Percentiles rank a stretch among this genome's conserved stretches.
These are phyloP conservation scores for Brassica hybrid DNA, from an alignment of 441 rosid genomes.

Conservation along the genomic window DNA sequence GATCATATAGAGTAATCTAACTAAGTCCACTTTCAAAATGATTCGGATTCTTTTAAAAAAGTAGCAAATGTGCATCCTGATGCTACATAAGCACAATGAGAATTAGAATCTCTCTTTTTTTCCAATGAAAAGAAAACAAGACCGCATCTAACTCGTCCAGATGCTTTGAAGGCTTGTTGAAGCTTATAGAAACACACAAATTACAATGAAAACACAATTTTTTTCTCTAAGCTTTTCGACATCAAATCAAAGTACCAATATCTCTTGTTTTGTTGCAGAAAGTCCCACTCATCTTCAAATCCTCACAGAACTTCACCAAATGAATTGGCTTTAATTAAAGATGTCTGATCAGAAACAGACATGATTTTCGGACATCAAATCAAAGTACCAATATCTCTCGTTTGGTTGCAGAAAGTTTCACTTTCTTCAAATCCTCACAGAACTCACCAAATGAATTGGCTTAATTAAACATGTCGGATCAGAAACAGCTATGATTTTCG, in stretches of 20 bases:
- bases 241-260: not conserved
- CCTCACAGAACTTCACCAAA: not conserved
- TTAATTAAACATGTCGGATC: not conserved
- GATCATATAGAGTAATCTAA: no score
- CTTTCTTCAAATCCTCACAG: not conserved
- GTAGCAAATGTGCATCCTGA: no score
- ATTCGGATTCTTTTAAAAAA: no score
- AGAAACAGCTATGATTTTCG: conserved; percentile 2
- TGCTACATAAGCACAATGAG: no score
- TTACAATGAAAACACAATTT: not conserved
- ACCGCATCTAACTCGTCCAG: not conserved
- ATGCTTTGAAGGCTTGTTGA: conserved; percentile 19
- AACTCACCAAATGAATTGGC: not conserved
- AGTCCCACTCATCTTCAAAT: not conserved
- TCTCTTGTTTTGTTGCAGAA: not conserved
- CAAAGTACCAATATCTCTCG: not conserved
- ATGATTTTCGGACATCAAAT: not conserved
- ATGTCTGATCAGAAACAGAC: conserved; percentile 12
- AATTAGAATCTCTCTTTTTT: no score
- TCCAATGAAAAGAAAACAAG: not conserved
- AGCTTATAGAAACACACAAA: not conserved
- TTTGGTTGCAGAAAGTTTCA: not conserved
- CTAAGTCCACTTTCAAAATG: no score
- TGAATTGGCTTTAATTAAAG: not conserved
- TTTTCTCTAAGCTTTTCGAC: not conserved